Evolutionary conservation across 2,329 filamentous ascomycete species (phyloP).

Genomic region (Aspergillus carbonarius): DNA sequence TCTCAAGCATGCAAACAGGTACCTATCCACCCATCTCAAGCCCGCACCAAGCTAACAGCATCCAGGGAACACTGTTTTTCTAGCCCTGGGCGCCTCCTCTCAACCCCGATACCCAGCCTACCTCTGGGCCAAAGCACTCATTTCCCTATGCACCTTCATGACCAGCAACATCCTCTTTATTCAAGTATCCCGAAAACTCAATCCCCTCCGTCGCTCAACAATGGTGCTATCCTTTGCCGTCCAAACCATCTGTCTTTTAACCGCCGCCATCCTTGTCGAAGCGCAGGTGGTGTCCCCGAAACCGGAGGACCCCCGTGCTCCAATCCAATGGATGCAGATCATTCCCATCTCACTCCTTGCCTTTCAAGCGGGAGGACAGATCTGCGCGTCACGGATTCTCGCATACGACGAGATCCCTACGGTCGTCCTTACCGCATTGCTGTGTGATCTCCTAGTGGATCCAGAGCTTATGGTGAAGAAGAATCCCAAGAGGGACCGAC

Average conservation of each 20-base stretch:
- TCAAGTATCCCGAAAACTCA: conserved; percentile 31
- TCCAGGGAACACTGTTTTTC: conserved; percentile 46
- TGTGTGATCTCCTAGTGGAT: conserved; percentile 42
- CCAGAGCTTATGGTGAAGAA: conserved; percentile 25
- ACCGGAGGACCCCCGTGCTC: conserved; percentile 29
- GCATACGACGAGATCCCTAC: conserved; percentile 43
- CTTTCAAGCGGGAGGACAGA: conserved; percentile 44
- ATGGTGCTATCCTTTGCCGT: conserved; percentile 41
- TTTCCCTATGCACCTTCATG: conserved; percentile 41
- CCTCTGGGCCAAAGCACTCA: conserved; percentile 45
- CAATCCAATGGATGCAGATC: conserved; percentile 38
- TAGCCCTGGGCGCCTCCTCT: conserved; percentile 43
- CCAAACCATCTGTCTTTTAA: conserved; percentile 37
- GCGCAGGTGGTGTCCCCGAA: conserved; percentile 31
- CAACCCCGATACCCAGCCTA: conserved; percentile 42
- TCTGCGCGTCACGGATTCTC: conserved; percentile 39
- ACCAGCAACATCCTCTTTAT: conserved; percentile 43
- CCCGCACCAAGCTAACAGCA: neutral
- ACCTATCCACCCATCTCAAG: neutral
- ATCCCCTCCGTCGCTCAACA: conserved; percentile 37
- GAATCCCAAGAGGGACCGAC: conserved; percentile 35
- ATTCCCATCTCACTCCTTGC: conserved; percentile 40
- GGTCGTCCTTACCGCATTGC: conserved; percentile 42
- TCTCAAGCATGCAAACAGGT: conserved; percentile 47
- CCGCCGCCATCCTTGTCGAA: conserved; percentile 38